Evolutionary conservation across 768 basidiomycete species (phyloP).

Genomic region (Agaricus blazei): DNA sequence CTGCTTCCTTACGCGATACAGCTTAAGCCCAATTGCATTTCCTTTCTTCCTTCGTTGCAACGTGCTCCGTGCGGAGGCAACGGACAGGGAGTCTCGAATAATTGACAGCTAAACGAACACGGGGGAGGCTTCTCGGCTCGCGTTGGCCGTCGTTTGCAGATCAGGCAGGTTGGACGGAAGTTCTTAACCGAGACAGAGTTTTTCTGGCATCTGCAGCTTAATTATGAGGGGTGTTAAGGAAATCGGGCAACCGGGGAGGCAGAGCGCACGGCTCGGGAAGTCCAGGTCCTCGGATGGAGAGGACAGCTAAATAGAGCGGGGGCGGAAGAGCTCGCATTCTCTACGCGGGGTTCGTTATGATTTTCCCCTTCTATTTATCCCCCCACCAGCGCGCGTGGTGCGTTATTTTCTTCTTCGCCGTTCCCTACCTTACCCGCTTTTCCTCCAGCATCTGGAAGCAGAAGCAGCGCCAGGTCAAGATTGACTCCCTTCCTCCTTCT

Average conservation of each 20-base stretch:
- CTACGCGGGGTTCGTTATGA: constrained; percentile 18
- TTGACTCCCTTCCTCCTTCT: constrained; percentile 32
- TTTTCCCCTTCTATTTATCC: constrained; percentile 30
- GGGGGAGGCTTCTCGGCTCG: constrained; percentile 1
- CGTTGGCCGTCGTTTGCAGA: constrained; percentile 6
- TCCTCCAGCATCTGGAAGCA: constrained; percentile 37
- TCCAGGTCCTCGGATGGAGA: constrained; percentile 9
- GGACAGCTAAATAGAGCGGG: constrained; percentile 7
- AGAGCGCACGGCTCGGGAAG: constrained; percentile 7
- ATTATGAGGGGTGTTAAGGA: constrained; percentile 10
- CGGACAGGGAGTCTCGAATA: not conserved
- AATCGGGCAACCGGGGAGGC: constrained; percentile 9
- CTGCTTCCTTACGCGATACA: constrained; percentile 1
- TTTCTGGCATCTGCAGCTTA: constrained; percentile 12
- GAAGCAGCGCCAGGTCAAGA: constrained; percentile 36
- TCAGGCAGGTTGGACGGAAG: constrained; percentile 7
- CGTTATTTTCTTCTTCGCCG: constrained; percentile 15
- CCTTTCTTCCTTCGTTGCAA: not conserved
- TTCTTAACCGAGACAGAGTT: constrained; percentile 10
- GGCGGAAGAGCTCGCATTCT: not conserved
- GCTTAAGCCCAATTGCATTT: not conserved
- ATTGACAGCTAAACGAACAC: constrained; percentile 2
- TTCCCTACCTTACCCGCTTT: not conserved
- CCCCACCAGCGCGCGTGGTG: constrained; percentile 37
- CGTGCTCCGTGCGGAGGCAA: not conserved